A percentile compares a stretch with the other conserved stretches of the same genome.
Conservation (phyloP, 164 flowering plant genomes). For the Platanus orientalis region DNA sequence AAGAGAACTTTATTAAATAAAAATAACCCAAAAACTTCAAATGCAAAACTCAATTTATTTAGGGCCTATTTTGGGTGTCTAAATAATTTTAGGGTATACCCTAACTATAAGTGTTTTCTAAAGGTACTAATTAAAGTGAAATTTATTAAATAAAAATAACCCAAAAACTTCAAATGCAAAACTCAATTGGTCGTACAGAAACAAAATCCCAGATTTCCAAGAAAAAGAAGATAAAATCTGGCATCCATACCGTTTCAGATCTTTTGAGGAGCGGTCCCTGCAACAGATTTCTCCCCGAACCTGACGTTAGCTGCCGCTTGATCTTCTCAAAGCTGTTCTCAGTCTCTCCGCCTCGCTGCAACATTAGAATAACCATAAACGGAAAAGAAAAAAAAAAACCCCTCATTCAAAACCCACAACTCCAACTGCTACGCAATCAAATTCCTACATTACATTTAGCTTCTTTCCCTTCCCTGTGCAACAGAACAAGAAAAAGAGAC, state of each 20-base stretch:
- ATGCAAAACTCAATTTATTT: not conserved
- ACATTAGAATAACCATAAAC: constrained; percentile 3
- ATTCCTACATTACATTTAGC: not conserved
- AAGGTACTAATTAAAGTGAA: no score
- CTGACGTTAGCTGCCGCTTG: constrained; percentile 81
- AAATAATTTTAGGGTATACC: no score
- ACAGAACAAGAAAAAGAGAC: not conserved
- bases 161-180: not conserved
- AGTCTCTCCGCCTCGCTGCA: constrained; percentile 44
- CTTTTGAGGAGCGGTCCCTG: constrained; percentile 98
- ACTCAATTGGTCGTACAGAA: not conserved
- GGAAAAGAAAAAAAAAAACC: not conserved
- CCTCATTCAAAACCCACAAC: not conserved
- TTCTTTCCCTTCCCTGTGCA: no score
- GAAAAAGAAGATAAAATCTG: not conserved
- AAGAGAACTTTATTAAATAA: not conserved
- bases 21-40: not conserved
- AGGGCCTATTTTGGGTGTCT: no score
- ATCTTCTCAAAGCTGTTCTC: constrained; percentile 94
- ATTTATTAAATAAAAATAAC: not conserved
- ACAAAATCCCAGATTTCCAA: not conserved
- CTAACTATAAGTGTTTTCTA: no score
- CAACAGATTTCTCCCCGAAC: constrained; percentile 72
- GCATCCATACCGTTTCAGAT: constrained; percentile 77
- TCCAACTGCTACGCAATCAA: not conserved